phyloP scores from a whole-genome alignment of 768 basidiomycete genomes.

The Lactarius hengduanensis region DNA sequence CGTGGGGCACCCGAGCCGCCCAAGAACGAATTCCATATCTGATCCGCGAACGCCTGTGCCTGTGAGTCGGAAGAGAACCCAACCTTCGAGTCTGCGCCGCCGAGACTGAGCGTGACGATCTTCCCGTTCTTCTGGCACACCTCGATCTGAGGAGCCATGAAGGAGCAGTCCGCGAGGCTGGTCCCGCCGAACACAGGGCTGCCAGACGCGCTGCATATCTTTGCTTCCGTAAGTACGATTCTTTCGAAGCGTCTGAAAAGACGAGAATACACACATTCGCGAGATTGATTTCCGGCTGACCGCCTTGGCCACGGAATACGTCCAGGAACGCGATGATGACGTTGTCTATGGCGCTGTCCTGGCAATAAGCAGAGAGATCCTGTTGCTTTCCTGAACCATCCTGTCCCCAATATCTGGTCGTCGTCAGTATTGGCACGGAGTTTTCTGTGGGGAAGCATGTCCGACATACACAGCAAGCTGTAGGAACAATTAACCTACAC shows the following conservation, averaged over 20 bases:
- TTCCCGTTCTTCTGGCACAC: constrained; percentile 49
- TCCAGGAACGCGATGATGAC: constrained; percentile 17
- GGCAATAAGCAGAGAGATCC: constrained; percentile 7
- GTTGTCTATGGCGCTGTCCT: constrained; percentile 15
- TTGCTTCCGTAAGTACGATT: not conserved
- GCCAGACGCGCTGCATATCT: constrained; percentile 44
- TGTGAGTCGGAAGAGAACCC: constrained; percentile 42
- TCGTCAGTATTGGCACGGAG: constrained; percentile 51
- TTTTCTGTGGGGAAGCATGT: not conserved
- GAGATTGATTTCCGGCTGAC: constrained; percentile 63
- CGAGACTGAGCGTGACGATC: constrained; percentile 47
- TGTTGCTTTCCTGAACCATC: constrained; percentile 10
- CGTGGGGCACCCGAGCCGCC: constrained; percentile 46
- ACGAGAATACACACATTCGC: constrained; percentile 52
- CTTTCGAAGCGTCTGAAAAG: not conserved
- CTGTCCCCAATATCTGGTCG: constrained; percentile 18
- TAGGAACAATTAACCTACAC: not conserved
- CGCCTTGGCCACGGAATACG: constrained; percentile 26
- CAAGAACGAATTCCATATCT: constrained; percentile 49
- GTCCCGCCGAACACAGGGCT: constrained; percentile 45
- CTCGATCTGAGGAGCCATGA: constrained; percentile 44
- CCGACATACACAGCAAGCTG: constrained; percentile 58
- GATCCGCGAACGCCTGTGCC: constrained; percentile 39
- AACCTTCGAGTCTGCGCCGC: constrained; percentile 46
- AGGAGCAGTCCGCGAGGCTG: constrained; percentile 42